Conservation (phyloP, 352 stramenopile genomes). For the Elongisporangium undulatum region DNA sequence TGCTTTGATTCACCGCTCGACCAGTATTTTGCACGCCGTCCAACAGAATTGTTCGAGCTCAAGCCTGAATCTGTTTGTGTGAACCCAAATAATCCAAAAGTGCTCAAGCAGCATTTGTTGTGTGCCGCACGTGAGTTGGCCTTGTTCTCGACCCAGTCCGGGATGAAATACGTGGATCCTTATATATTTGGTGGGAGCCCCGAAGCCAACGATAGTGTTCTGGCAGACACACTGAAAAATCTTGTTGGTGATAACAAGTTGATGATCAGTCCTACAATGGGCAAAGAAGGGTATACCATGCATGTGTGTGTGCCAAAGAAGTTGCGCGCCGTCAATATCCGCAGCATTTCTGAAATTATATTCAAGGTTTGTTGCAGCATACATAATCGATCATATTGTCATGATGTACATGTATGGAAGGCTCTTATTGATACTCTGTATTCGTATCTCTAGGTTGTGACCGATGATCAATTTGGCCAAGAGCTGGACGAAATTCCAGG, state of each 20-base stretch:
- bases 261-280: constrained; percentile 19
- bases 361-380: constrained; percentile 30
- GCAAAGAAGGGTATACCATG: constrained; percentile 40
- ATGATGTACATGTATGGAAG: background rate
- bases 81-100: constrained; percentile 80
- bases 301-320: constrained; percentile 64
- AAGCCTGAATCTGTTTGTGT: constrained; percentile 75
- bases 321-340: constrained; percentile 50
- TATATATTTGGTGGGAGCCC: constrained; percentile 42
- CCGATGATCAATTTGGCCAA: constrained; percentile 35
- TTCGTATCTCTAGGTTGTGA: constrained; percentile 31
- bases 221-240: constrained; percentile 2
- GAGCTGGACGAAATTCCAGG: constrained; percentile 87
- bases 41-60: constrained; percentile 61
- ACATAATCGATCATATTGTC: too few relatives aligned
- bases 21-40: constrained; percentile 84
- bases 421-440: background rate
- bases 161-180: constrained; percentile 53
- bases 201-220: background rate
- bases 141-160: constrained; percentile 68
- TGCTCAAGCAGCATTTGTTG: constrained; percentile 92
- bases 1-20: constrained; percentile 95
- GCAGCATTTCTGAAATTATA: constrained; percentile 59
- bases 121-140: constrained; percentile 92
- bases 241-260: constrained; percentile 44